Evolutionary conservation across 164 flowering plant genomes (phyloP).

Genomic region (Vitis amurensis): DNA sequence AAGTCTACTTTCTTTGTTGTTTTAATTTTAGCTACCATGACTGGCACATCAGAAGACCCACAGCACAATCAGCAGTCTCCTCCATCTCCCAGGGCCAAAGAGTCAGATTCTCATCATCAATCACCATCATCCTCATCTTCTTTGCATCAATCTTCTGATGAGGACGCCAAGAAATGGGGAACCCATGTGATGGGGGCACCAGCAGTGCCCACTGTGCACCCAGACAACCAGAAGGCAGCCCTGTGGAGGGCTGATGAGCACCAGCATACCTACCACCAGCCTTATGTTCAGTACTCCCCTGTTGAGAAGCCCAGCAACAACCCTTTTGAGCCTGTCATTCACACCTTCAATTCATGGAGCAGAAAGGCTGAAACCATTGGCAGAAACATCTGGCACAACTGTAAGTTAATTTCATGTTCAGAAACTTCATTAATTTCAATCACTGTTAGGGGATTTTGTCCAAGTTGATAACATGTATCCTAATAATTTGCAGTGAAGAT

Average conservation of each 20-base stretch:
- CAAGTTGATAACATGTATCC: too few relatives aligned
- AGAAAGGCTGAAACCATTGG: constrained; percentile 42
- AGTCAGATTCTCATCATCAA: too few relatives aligned
- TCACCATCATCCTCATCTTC: too few relatives aligned
- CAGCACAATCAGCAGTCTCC: too few relatives aligned
- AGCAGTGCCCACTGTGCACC: constrained; percentile 31
- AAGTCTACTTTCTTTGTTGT: too few relatives aligned
- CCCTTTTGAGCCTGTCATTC: constrained; percentile 40
- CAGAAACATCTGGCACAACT: constrained; percentile 46
- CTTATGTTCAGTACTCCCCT: constrained; percentile 37
- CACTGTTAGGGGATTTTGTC: too few relatives aligned
- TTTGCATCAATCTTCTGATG: constrained; percentile 6
- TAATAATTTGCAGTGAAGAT: constrained; percentile 42
- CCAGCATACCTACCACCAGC: constrained; percentile 27
- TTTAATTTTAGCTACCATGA: too few relatives aligned
- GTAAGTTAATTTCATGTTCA: constrained; percentile 20
- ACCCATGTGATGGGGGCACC: constrained; percentile 33
- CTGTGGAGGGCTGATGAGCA: constrained; percentile 25
- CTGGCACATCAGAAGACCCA: too few relatives aligned
- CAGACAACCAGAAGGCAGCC: constrained; percentile 36
- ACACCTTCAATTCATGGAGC: constrained; percentile 40
- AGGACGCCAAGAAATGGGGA: constrained; percentile 32
- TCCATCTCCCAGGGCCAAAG: too few relatives aligned
- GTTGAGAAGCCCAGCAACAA: constrained; percentile 29
- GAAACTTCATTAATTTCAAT: background rate